Evolutionary conservation across 228 moss, liverwort and hornwort species (phyloP).

Genomic region (Sphagnum magellanicum): DNA sequence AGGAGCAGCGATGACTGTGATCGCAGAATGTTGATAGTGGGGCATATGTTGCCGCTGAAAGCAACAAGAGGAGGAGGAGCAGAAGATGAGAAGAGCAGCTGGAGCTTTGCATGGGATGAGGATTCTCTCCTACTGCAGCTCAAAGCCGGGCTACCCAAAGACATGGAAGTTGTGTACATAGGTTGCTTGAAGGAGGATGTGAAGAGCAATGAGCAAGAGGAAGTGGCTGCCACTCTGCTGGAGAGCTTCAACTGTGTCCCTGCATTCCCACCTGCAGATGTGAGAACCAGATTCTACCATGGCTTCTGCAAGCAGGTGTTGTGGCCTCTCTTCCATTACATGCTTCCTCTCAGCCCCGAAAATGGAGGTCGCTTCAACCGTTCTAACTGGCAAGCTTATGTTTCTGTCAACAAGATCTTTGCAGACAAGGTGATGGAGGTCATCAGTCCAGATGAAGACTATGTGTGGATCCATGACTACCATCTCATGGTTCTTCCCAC

Average conservation of each 20-base stretch:
- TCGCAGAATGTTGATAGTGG: slow-evolving; percentile 44
- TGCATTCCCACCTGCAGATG: slow-evolving; percentile 41
- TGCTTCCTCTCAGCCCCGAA: slow-evolving; percentile 46
- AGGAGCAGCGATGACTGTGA: slow-evolving; percentile 22
- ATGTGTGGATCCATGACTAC: slow-evolving; percentile 60
- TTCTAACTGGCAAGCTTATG: slow-evolving; percentile 56
- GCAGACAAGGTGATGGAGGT: slow-evolving; percentile 65
- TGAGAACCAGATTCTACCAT: slow-evolving; percentile 46
- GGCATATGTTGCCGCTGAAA: slow-evolving; percentile 53
- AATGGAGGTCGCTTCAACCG: slow-evolving; percentile 50
- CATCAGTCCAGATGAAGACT: slow-evolving; percentile 50
- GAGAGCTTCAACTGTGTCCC: slow-evolving; percentile 56
- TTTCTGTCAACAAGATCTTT: slow-evolving; percentile 56
- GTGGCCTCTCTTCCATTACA: slow-evolving; percentile 54
- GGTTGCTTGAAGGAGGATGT: slow-evolving; percentile 51
- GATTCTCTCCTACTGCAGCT: slow-evolving; percentile 47
- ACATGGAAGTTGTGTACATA: slow-evolving; percentile 53
- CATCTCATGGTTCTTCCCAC: slow-evolving; percentile 56
- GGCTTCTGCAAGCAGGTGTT: slow-evolving; percentile 60
- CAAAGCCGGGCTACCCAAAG: slow-evolving; percentile 37
- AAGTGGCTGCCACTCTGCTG: slow-evolving; percentile 47
- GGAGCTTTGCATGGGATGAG: slow-evolving; percentile 58
- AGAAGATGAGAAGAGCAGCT: slow-evolving; percentile 14
- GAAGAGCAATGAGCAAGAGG: slow-evolving; percentile 45
- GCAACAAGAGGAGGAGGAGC: slow-evolving; percentile 44